A percentile compares a stretch with the other conserved stretches of the same genome.
phyloP scores from a whole-genome alignment of 2,329 filamentous ascomycete genomes.

The Colletotrichum sublineola region DNA sequence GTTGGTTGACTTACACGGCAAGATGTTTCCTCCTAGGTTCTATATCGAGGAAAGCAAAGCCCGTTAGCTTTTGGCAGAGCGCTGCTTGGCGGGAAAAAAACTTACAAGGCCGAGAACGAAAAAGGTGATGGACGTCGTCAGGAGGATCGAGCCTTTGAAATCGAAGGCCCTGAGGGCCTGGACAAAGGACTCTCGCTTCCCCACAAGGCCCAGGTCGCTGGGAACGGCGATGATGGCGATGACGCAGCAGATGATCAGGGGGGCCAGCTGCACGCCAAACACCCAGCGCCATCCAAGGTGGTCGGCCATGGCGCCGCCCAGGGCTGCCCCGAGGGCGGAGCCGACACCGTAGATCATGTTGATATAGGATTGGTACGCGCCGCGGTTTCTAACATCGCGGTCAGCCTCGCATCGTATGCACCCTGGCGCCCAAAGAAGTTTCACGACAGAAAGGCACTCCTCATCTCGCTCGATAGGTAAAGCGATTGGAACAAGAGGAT shows the following conservation, averaged over 20 bases:
- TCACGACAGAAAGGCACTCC: not conserved
- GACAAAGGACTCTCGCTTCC: conserved; percentile 58
- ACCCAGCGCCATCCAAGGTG: conserved; percentile 81
- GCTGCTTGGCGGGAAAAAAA: conserved; percentile 20
- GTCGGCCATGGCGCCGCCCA: conserved; percentile 79
- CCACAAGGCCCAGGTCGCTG: conserved; percentile 63
- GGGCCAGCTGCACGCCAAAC: conserved; percentile 72
- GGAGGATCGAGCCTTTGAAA: conserved; percentile 64
- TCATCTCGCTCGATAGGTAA: no score
- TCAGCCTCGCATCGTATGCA: not conserved
- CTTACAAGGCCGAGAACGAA: conserved; percentile 70
- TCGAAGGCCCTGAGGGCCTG: conserved; percentile 70
- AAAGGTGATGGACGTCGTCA: conserved; percentile 67
- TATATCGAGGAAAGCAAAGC: conserved; percentile 44
- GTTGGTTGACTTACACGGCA: conserved; percentile 62
- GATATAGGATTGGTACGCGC: conserved; percentile 79
- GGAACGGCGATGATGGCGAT: conserved; percentile 65
- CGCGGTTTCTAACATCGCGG: conserved; percentile 59
- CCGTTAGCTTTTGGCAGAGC: conserved; percentile 8
- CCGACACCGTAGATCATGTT: conserved; percentile 74
- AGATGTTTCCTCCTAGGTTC: conserved; percentile 74
- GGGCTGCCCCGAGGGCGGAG: conserved; percentile 72
- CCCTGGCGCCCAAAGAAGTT: not conserved
- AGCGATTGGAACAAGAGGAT: not conserved
- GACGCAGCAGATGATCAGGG: conserved; percentile 60